phyloP scores from a whole-genome alignment of 2,329 filamentous ascomycete species.

The Fusarium solani-melongenae region DNA sequence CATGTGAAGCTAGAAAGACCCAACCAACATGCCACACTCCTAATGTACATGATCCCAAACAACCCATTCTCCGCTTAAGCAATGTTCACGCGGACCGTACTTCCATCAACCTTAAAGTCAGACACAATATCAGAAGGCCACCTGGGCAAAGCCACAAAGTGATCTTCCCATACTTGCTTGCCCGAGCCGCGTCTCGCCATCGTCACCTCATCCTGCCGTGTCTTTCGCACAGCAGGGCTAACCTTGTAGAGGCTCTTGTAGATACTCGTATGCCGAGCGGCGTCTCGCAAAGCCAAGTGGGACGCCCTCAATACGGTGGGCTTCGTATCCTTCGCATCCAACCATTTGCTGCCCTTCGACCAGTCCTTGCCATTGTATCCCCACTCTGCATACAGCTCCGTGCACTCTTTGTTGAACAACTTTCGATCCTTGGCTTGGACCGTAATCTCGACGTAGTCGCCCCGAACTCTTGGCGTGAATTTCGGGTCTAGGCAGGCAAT shows the following conservation, averaged over 20 bases:
- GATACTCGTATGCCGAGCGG: fast-evolving
- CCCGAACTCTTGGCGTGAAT: fast-evolving
- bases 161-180: not conserved
- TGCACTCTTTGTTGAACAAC: not conserved
- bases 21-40: not conserved
- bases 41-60: not conserved
- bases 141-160: not conserved
- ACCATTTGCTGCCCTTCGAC: not conserved
- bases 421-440: not conserved
- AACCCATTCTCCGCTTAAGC: not conserved
- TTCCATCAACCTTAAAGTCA: not conserved
- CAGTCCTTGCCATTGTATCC: not conserved
- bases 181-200: not conserved
- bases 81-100: not conserved
- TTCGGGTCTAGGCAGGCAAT: not conserved
- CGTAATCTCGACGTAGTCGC: not conserved
- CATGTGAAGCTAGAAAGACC: too few relatives aligned
- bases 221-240: fast-evolving
- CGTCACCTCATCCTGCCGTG: not conserved
- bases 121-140: not conserved
- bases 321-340: not conserved
- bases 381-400: not conserved
- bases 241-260: not conserved
- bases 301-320: fast-evolving
- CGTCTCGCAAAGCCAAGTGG: fast-evolving